A percentile compares a stretch with the other conserved stretches of the same genome.
Conservation (phyloP, 441 rosid species). For the Erysimum cheiri region DNA sequence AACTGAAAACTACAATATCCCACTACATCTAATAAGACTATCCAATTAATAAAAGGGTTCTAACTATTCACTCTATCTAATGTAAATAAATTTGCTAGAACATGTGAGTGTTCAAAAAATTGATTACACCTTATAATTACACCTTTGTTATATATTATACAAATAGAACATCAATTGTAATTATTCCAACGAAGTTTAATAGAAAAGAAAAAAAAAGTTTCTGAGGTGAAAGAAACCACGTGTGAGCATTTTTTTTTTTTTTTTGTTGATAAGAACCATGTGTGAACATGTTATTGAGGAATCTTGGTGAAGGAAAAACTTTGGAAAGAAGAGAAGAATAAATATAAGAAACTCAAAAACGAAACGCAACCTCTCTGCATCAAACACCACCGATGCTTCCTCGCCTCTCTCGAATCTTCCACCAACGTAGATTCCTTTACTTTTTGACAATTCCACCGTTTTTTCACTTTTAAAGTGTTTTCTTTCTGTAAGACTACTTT, state of each 20-base stretch:
- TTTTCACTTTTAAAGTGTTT: background rate
- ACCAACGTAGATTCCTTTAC: constrained; percentile 18
- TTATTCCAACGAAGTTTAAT: background rate
- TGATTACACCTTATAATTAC: background rate
- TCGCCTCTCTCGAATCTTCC: constrained; percentile 31
- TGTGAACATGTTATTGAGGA: constrained; percentile 21
- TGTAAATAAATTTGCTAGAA: too few relatives aligned
- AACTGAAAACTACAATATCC: background rate
- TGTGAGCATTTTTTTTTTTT: constrained; percentile 2
- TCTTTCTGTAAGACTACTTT: too few relatives aligned
- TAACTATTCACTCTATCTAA: background rate
- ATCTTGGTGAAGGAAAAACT: background rate
- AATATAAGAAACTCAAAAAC: background rate
- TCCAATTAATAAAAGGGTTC: background rate
- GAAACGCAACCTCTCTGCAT: constrained; percentile 26
- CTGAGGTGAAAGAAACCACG: background rate
- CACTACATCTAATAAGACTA: background rate
- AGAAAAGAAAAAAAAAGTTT: background rate
- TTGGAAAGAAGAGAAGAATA: constrained; percentile 11
- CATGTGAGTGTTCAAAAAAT: too few relatives aligned
- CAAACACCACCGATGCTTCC: background rate
- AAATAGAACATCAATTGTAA: background rate
- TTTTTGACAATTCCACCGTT: background rate
- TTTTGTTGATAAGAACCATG: too few relatives aligned
- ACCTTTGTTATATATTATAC: background rate